phyloP scores from a whole-genome alignment of 2,329 filamentous ascomycete genomes.

The Aspergillus fijiensis region DNA sequence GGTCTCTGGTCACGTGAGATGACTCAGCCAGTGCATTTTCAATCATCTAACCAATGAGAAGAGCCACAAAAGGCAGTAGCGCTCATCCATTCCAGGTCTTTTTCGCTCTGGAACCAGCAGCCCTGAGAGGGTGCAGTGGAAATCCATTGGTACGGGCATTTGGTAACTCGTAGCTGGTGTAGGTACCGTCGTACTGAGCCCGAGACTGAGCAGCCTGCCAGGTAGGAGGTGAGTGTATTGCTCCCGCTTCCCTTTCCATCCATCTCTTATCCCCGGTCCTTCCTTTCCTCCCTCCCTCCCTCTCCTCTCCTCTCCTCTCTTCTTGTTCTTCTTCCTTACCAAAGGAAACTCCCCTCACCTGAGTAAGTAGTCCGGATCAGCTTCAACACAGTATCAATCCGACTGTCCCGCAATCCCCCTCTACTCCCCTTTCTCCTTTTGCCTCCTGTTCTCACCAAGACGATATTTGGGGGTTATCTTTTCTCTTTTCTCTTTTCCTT shows the following conservation, averaged over 20 bases:
- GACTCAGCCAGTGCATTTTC: background rate
- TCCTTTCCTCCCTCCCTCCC: constrained; percentile 13
- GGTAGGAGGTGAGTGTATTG: background rate
- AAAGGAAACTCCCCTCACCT: background rate
- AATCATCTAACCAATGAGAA: background rate
- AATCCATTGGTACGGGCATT: constrained; percentile 9
- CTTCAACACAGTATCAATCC: background rate
- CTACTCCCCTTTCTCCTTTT: constrained; percentile 19
- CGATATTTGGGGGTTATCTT: constrained; percentile 5
- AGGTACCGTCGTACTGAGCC: background rate
- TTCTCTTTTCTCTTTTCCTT: constrained; percentile 16
- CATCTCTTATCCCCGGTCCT: constrained; percentile 12
- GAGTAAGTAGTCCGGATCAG: background rate
- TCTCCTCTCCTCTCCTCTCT: constrained; percentile 15
- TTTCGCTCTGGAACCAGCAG: background rate
- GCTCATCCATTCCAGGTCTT: background rate
- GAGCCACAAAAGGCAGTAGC: background rate
- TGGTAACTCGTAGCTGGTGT: background rate
- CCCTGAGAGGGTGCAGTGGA: background rate
- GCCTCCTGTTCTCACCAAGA: constrained; percentile 20
- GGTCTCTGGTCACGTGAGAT: constrained; percentile 5
- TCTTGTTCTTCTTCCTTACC: constrained; percentile 18
- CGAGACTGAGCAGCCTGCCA: no score
- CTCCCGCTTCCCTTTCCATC: constrained; percentile 15
- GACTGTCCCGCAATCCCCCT: background rate